Percentiles rank a stretch among this genome's conserved stretches.
Evolutionary conservation across 441 rosid genomes (phyloP).

Genomic region (Pelargonium cotyledonis): DNA sequence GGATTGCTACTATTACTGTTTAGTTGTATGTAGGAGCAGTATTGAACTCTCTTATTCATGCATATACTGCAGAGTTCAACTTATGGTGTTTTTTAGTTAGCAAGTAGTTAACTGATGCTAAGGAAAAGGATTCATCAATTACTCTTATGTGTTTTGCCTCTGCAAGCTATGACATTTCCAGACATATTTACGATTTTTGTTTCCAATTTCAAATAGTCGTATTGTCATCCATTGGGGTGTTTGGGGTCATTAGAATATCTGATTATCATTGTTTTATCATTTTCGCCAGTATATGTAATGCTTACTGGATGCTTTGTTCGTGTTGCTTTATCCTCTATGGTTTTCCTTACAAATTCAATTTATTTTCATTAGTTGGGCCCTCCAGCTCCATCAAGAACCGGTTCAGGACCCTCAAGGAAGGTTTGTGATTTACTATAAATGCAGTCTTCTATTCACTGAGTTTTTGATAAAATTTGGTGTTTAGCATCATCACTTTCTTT

Average conservation of each 20-base stretch:
- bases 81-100: not conserved
- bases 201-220: no score
- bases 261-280: not conserved
- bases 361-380: slow-evolving; percentile 50
- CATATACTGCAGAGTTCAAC: slow-evolving; percentile 1
- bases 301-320: slow-evolving; percentile 17
- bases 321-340: slow-evolving; percentile 13
- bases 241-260: not conserved
- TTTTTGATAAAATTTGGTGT: slow-evolving; percentile 2
- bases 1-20: not conserved
- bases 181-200: not conserved
- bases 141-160: not conserved
- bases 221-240: no score
- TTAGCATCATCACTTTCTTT: slow-evolving; percentile 3
- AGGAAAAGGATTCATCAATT: not conserved
- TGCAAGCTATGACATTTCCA: not conserved
- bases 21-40: not conserved
- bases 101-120: not conserved
- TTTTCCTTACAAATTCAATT: slow-evolving; percentile 13
- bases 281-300: slow-evolving; percentile 2
- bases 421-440: slow-evolving; percentile 37
- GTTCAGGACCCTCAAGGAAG: slow-evolving; percentile 86
- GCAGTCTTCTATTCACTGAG: slow-evolving; percentile 11
- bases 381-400: slow-evolving; percentile 61
- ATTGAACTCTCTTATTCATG: not conserved